phyloP scores from a whole-genome alignment of 2,329 filamentous ascomycete genomes.

The Coniosporium tulheliwenetii region DNA sequence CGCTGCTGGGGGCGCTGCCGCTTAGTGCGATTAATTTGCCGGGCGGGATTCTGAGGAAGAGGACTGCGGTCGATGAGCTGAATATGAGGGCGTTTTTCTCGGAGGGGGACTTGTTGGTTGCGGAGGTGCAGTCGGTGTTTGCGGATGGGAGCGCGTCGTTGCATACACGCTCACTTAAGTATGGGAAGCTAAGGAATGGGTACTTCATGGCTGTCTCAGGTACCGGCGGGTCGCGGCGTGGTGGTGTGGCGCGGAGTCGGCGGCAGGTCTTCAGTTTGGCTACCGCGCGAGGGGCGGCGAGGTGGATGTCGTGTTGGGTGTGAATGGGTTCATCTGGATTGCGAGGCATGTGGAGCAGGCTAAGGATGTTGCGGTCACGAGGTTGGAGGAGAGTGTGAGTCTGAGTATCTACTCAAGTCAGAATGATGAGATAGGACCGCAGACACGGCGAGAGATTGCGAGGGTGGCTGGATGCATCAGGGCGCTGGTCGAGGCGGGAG shows the following conservation, averaged over 20 bases:
- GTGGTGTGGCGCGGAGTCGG: slow-evolving; percentile 68
- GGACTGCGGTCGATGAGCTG: slow-evolving; percentile 90
- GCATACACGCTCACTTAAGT: slow-evolving; percentile 81
- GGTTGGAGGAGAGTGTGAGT: slow-evolving; percentile 75
- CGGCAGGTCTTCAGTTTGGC: slow-evolving; percentile 80
- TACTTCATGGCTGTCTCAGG: slow-evolving; percentile 73
- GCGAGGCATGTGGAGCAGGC: slow-evolving; percentile 59
- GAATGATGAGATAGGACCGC: slow-evolving; percentile 68
- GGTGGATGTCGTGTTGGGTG: slow-evolving; percentile 77
- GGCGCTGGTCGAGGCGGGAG: slow-evolving; percentile 65
- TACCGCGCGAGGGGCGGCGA: slow-evolving; percentile 41
- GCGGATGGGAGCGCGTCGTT: slow-evolving; percentile 73
- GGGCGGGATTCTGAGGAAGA: slow-evolving; percentile 76
- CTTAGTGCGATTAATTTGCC: slow-evolving; percentile 88
- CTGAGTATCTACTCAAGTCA: slow-evolving; percentile 85
- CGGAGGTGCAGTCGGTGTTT: slow-evolving; percentile 84
- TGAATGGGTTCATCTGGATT: slow-evolving; percentile 97
- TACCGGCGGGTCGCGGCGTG: slow-evolving; percentile 46
- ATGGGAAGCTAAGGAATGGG: slow-evolving; percentile 90
- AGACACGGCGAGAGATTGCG: slow-evolving; percentile 77
- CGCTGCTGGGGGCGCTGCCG: slow-evolving; percentile 70
- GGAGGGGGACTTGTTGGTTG: slow-evolving; percentile 85
- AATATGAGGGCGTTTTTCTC: slow-evolving; percentile 96
- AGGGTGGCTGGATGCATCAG: slow-evolving; percentile 67
- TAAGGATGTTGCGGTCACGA: slow-evolving; percentile 51